These are phyloP conservation scores for Coleophoma eucalyptorum DNA, from an alignment of 2,329 filamentous ascomycete species.

Conservation along the genomic window DNA sequence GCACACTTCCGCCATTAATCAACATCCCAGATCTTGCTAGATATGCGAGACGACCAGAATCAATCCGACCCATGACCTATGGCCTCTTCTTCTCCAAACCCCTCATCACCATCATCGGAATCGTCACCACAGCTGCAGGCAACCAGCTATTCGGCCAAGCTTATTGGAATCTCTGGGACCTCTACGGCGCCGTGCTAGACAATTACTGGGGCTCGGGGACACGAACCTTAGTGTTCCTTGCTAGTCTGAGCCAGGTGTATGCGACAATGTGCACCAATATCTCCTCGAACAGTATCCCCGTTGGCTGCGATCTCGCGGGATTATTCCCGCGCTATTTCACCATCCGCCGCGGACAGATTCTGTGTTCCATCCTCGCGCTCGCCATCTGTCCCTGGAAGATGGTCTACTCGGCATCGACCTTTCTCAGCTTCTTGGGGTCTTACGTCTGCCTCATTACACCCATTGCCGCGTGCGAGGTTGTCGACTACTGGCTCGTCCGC, in stretches of 20 bases:
- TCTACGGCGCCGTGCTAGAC: conserved; percentile 31
- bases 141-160: conserved; percentile 42
- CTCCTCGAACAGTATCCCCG: conserved; percentile 45
- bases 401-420: conserved; percentile 47
- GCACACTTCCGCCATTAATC: conserved; percentile 27
- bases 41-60: conserved; percentile 23
- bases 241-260: conserved; percentile 44
- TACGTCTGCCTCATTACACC: conserved; percentile 56
- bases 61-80: neutral
- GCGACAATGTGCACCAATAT: conserved; percentile 50
- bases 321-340: conserved; percentile 47
- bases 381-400: conserved; percentile 63
- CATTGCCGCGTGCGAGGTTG: neutral
- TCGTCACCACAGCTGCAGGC: conserved; percentile 49
- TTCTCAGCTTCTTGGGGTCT: conserved; percentile 60
- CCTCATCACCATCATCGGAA: conserved; percentile 36
- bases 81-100: conserved; percentile 1
- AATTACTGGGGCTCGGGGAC: conserved; percentile 24
- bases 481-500: conserved; percentile 2
- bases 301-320: conserved; percentile 48
- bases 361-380: conserved; percentile 43
- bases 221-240: conserved; percentile 37
- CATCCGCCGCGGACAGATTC: conserved; percentile 46
- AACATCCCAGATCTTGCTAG: conserved; percentile 37
- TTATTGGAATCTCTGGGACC: conserved; percentile 38